A percentile compares a stretch with the other conserved stretches of the same genome.
These are phyloP conservation scores for Peziza echinospora DNA, from an alignment of 495 filamentous ascomycete species.

Conservation along the genomic window DNA sequence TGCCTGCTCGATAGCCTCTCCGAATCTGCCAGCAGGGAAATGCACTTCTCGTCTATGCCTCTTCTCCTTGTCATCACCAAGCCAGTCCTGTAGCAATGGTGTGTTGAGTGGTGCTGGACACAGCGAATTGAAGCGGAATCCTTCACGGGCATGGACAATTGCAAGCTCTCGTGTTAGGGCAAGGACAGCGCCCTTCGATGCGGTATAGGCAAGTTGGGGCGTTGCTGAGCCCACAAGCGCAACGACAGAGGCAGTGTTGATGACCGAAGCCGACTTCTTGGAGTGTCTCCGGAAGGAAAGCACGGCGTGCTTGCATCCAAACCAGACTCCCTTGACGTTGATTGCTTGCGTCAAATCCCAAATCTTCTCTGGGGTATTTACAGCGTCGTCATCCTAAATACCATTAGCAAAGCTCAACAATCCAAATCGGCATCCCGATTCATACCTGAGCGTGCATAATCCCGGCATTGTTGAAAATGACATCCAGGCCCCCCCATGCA, in stretches of 20 bases:
- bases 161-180: slow-evolving; percentile 65
- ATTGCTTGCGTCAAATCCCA: slow-evolving; percentile 89
- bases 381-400: slow-evolving; percentile 49
- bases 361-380: slow-evolving; percentile 67
- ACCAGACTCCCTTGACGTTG: slow-evolving; percentile 99
- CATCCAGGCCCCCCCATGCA: slow-evolving; percentile 72
- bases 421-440: no score
- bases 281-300: slow-evolving; percentile 54
- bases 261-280: slow-evolving; percentile 60
- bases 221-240: slow-evolving; percentile 85
- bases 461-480: slow-evolving; percentile 97
- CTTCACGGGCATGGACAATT: slow-evolving; percentile 69
- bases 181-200: slow-evolving; percentile 81
- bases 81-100: slow-evolving; percentile 77
- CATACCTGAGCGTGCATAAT: slow-evolving; percentile 65
- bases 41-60: slow-evolving; percentile 73
- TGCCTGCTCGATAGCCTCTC: slow-evolving; percentile 87
- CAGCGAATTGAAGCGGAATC: slow-evolving; percentile 67
- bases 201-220: slow-evolving; percentile 86
- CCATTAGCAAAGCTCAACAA: no score
- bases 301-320: slow-evolving; percentile 81
- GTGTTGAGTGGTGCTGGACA: slow-evolving; percentile 87
- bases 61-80: slow-evolving; percentile 74
- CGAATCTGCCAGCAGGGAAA: slow-evolving; percentile 86
- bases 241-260: slow-evolving; percentile 90